Conservation (phyloP, 2,329 filamentous ascomycete genomes). For the Elsinoe fawcettii region DNA sequence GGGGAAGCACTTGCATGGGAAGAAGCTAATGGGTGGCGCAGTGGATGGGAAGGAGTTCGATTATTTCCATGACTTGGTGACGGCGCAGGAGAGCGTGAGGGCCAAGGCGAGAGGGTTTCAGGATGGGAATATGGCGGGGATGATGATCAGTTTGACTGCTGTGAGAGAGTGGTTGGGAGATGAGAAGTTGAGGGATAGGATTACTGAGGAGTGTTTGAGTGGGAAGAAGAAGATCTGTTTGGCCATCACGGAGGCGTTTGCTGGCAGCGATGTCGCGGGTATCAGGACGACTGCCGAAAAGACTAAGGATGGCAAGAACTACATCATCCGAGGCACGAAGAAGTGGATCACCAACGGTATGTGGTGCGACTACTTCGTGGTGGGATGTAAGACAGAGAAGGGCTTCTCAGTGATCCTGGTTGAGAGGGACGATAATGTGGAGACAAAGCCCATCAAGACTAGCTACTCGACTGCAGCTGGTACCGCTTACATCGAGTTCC, state of each 20-base stretch:
- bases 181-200: conserved; percentile 54
- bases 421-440: conserved; percentile 63
- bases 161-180: conserved; percentile 72
- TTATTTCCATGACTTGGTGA: conserved; percentile 73
- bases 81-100: conserved; percentile 64
- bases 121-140: conserved; percentile 79
- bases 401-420: conserved; percentile 72
- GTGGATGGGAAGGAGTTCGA: conserved; percentile 75
- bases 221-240: conserved; percentile 84
- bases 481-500: conserved; percentile 72
- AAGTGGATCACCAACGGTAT: conserved; percentile 83
- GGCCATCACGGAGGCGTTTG: conserved; percentile 83
- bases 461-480: conserved; percentile 72
- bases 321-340: conserved; percentile 64
- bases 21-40: conserved; percentile 55
- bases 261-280: conserved; percentile 72
- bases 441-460: conserved; percentile 72
- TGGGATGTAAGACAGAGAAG: conserved; percentile 69
- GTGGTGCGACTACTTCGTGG: conserved; percentile 77
- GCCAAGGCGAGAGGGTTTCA: conserved; percentile 71
- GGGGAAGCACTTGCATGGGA: conserved; percentile 70
- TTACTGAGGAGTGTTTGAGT: conserved; percentile 64
- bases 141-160: conserved; percentile 74
- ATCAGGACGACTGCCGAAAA: conserved; percentile 71
- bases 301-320: conserved; percentile 66